Percentiles rank a stretch among this genome's conserved stretches.
phyloP scores from a whole-genome alignment of 495 filamentous ascomycete genomes.

The Talaromyces trachyspermus region DNA sequence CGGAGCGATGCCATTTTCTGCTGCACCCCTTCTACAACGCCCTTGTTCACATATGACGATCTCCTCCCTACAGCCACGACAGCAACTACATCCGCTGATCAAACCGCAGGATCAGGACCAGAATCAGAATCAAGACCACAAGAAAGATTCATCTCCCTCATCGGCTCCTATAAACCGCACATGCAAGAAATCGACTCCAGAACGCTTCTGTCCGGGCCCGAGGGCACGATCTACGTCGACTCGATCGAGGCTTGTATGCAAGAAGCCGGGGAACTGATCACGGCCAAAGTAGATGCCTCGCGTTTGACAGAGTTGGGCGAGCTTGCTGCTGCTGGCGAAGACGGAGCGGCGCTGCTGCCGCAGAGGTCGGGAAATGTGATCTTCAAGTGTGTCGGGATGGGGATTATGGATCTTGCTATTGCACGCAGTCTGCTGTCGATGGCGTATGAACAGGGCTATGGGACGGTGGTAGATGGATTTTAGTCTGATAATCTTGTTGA shows the following conservation, averaged over 20 bases:
- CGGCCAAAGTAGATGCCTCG: conserved; percentile 55
- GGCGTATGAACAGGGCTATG: conserved; percentile 61
- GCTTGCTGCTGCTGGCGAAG: conserved; percentile 45
- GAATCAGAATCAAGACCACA: no score
- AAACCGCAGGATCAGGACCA: conserved; percentile 53
- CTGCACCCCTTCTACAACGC: conserved; percentile 54
- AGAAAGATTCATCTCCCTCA: conserved; percentile 66
- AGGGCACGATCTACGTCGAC: conserved; percentile 76
- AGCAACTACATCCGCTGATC: no score
- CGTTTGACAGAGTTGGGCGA: conserved; percentile 83
- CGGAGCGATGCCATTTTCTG: conserved; percentile 71
- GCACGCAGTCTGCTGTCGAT: conserved; percentile 67
- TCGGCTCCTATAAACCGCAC: conserved; percentile 75
- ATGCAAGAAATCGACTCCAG: conserved; percentile 83
- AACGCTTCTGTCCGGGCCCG: conserved; percentile 61
- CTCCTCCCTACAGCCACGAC: conserved; percentile 54
- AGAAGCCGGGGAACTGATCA: conserved; percentile 84
- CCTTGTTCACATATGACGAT: conserved; percentile 53
- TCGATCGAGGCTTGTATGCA: conserved; percentile 68
- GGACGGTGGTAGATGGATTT: conserved; percentile 63
- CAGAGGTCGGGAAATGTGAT: conserved; percentile 58
- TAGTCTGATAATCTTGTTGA: no score
- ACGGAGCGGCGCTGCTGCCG: conserved; percentile 68
- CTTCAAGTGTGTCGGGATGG: conserved; percentile 43
- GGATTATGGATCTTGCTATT: conserved; percentile 40